Conservation (phyloP, 2,329 filamentous ascomycete species). For the Penicillium hordei region DNA sequence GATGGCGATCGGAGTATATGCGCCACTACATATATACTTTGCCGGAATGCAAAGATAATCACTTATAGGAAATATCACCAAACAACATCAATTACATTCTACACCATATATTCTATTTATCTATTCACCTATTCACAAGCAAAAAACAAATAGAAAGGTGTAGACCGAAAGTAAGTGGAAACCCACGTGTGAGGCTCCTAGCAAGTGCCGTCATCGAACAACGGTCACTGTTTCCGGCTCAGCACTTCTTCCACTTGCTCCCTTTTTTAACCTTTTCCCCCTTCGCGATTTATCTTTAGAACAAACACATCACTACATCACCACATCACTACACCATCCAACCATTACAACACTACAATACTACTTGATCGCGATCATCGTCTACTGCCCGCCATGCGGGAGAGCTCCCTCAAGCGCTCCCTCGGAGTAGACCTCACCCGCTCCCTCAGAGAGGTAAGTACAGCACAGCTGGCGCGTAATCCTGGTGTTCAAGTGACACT, state of each 20-base stretch:
- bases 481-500: background rate
- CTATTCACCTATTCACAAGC: background rate
- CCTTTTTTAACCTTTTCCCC: background rate
- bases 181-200: constrained; percentile 13
- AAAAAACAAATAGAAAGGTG: background rate
- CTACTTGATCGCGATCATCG: constrained; percentile 7
- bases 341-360: background rate
- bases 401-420: constrained; percentile 45
- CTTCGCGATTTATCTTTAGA: background rate
- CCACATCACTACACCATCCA: background rate
- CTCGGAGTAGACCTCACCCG: constrained; percentile 41
- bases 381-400: constrained; percentile 36
- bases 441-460: constrained; percentile 43
- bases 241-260: constrained; percentile 2
- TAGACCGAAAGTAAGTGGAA: background rate
- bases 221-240: constrained; percentile 21
- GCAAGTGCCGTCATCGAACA: constrained; percentile 25
- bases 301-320: constrained; percentile 4
- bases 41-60: background rate
- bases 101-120: background rate
- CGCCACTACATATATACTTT: background rate
- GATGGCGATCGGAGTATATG: background rate
- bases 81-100: background rate
- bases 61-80: background rate
- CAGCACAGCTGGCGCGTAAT: background rate